Conservation (phyloP, 345 rosid genomes). For the Reutealis trisperma region DNA sequence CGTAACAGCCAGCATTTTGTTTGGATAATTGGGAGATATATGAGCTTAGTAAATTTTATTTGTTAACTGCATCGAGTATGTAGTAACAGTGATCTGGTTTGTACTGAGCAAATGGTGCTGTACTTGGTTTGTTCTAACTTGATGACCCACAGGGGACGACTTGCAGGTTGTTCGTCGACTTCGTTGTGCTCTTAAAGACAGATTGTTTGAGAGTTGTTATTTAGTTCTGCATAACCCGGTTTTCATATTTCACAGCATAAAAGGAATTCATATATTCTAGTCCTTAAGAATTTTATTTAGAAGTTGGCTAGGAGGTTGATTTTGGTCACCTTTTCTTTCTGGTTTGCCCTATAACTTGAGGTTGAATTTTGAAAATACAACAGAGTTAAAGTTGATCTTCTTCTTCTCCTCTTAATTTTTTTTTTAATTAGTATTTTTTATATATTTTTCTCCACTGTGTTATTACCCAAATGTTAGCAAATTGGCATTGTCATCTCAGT, state of each 20-base stretch:
- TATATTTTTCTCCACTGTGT: neutral
- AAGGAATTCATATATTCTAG: neutral
- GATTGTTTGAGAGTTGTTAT: neutral
- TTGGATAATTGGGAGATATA: neutral
- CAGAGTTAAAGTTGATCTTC: neutral
- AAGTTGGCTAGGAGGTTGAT: constrained; percentile 3
- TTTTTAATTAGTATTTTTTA: no score
- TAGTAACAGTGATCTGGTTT: no score
- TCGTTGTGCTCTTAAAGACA: neutral
- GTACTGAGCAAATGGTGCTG: neutral
- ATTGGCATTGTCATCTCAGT: neutral
- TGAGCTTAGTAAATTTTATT: neutral
- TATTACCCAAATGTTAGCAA: neutral
- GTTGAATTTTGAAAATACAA: neutral
- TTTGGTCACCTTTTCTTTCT: neutral
- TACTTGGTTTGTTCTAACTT: neutral
- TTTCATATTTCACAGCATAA: neutral
- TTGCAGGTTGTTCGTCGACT: neutral
- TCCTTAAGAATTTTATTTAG: neutral
- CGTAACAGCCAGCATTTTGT: neutral
- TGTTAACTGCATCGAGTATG: neutral
- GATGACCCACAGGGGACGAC: neutral
- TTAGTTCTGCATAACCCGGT: neutral
- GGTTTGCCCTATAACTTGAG: neutral
- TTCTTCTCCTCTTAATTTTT: neutral